These are phyloP conservation scores for Pichia thaimueangensis DNA, from an alignment of 805 yeast genomes.

Conservation along the genomic window DNA sequence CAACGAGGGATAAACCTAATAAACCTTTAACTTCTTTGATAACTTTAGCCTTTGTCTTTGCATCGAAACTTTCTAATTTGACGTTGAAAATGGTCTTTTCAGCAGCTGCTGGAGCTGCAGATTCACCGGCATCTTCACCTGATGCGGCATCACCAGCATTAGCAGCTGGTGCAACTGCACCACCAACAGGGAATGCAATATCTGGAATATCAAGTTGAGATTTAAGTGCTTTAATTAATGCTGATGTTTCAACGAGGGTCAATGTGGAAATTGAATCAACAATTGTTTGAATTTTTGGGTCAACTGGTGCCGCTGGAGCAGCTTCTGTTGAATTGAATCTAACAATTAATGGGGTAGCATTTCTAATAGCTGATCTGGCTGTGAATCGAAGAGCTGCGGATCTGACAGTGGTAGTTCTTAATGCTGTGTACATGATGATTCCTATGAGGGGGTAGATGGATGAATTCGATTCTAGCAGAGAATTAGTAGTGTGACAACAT, in stretches of 20 bases:
- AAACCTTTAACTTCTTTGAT: constrained; percentile 93
- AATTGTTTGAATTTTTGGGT: constrained; percentile 80
- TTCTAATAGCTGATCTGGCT: background rate
- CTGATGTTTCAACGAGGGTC: constrained; percentile 90
- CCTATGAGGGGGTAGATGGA: too few species aligned
- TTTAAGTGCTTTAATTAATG: constrained; percentile 73
- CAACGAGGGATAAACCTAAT: constrained; percentile 88
- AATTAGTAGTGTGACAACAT: too few species aligned
- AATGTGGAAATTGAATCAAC: constrained; percentile 88
- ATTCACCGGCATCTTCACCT: constrained; percentile 54
- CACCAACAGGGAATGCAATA: constrained; percentile 72
- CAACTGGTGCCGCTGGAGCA: constrained; percentile 45
- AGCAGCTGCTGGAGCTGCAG: constrained; percentile 71
- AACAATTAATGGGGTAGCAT: background rate
- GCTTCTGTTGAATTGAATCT: constrained; percentile 44
- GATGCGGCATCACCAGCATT: constrained; percentile 61
- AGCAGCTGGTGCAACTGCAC: constrained; percentile 53
- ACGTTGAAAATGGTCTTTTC: constrained; percentile 90
- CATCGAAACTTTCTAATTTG: constrained; percentile 89
- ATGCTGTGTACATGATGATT: constrained; percentile 13
- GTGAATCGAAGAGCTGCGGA: constrained; percentile 10
- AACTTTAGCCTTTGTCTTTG: constrained; percentile 94
- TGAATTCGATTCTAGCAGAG: too few species aligned
- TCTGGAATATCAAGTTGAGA: constrained; percentile 88
- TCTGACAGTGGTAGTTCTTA: constrained; percentile 9